Conservation (phyloP, 2,329 filamentous ascomycete genomes). For the Rugonectria rugulosa region DNA sequence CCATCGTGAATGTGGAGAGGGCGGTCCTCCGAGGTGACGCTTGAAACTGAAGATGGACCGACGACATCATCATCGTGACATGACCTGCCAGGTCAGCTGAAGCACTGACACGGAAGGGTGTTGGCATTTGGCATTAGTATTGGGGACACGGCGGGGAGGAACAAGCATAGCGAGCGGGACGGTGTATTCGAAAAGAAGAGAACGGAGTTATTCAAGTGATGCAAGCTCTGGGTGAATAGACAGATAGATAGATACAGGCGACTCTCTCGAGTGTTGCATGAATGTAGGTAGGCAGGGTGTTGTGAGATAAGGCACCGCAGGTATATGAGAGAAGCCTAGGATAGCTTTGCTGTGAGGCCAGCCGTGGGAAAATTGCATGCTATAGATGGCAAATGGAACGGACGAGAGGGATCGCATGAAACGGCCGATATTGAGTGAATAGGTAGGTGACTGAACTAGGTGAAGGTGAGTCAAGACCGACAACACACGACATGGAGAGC, state of each 20-base stretch:
- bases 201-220: too few relatives aligned
- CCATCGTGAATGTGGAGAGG: conserved; percentile 1
- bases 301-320: not conserved
- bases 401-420: not conserved
- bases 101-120: not conserved
- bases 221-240: too few relatives aligned
- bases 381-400: too few relatives aligned
- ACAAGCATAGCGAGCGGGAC: conserved; percentile 7
- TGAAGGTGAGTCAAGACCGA: not conserved
- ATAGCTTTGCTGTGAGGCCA: too few relatives aligned
- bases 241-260: too few relatives aligned
- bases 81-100: not conserved
- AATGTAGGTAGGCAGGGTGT: not conserved
- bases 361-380: too few relatives aligned
- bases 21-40: conserved; percentile 12
- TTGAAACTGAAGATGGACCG: conserved; percentile 12
- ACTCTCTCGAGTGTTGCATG: too few relatives aligned
- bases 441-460: not conserved
- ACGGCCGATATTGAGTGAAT: conserved; percentile 1
- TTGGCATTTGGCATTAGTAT: conserved; percentile 3
- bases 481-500: not conserved
- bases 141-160: not conserved
- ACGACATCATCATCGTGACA: not conserved
- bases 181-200: not conserved
- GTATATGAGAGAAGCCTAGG: too few relatives aligned